Conservation (phyloP, 2,329 filamentous ascomycete genomes). For the Aspergillus sp. region DNA sequence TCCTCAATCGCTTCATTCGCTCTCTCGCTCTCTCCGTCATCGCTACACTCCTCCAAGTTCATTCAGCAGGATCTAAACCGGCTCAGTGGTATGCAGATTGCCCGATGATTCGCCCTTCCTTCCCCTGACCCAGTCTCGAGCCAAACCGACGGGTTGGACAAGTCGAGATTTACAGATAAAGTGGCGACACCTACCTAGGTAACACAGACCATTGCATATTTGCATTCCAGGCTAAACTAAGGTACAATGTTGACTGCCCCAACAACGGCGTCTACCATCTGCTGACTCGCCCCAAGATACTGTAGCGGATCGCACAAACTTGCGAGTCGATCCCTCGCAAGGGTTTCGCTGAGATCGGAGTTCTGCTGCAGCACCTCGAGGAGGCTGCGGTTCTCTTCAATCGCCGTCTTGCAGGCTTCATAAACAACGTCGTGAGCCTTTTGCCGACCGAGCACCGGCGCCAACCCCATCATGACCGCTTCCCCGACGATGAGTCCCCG, state of each 20-base stretch:
- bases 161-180: too few species aligned
- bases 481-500: constrained; percentile 57
- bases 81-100: too few species aligned
- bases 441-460: constrained; percentile 53
- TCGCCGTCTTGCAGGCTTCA: constrained; percentile 52
- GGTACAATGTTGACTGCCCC: not conserved
- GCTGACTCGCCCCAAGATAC: constrained; percentile 5
- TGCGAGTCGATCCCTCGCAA: not conserved
- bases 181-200: too few species aligned
- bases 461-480: constrained; percentile 60
- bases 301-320: constrained; percentile 3
- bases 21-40: too few species aligned
- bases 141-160: too few species aligned
- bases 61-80: too few species aligned
- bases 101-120: too few species aligned
- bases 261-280: constrained; percentile 4
- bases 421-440: constrained; percentile 58
- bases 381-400: constrained; percentile 46
- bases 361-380: constrained; percentile 44
- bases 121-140: too few species aligned
- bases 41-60: too few species aligned
- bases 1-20: too few species aligned
- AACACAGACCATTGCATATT: too few species aligned
- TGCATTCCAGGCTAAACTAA: too few species aligned
- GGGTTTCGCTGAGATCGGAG: constrained; percentile 35